Conservation (phyloP, 1,284 basidiomycete species). For the Ganoderma boninense region DNA sequence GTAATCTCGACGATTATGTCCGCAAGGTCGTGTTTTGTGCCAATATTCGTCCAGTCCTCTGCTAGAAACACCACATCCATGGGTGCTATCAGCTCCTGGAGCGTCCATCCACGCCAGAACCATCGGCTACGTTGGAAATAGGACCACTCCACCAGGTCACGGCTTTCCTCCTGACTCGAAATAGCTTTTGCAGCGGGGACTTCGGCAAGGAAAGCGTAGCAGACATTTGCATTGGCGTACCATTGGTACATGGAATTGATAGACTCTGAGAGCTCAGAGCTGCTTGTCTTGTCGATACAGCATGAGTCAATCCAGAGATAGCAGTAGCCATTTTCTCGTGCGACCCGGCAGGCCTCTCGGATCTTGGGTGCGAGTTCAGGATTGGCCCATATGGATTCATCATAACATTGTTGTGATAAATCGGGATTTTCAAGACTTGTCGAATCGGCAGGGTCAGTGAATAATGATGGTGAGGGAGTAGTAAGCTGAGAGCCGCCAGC, state of each 20-base stretch:
- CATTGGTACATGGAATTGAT: slow-evolving; percentile 1
- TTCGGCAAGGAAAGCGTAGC: background rate
- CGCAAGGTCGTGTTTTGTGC: background rate
- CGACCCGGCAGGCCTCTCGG: background rate
- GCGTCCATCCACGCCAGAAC: background rate
- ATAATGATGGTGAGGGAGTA: too few relatives aligned
- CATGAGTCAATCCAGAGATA: background rate
- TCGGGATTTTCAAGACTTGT: too few relatives aligned
- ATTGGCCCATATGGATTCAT: background rate
- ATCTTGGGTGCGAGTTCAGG: background rate
- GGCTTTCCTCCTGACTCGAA: too few relatives aligned
- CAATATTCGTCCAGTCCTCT: background rate
- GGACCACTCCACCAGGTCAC: background rate
- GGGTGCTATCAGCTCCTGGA: slow-evolving; percentile 4
- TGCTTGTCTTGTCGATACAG: slow-evolving; percentile 1
- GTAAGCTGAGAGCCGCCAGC: too few relatives aligned
- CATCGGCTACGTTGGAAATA: background rate
- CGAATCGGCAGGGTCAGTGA: too few relatives aligned
- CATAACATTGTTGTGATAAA: too few relatives aligned
- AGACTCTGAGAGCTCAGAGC: background rate
- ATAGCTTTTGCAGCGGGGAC: too few relatives aligned
- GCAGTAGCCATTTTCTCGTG: background rate
- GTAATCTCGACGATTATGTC: background rate
- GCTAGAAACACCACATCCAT: background rate
- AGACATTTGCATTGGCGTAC: background rate